phyloP scores from a whole-genome alignment of 2,329 filamentous ascomycete genomes.

The Cladophialophora carrionii region DNA sequence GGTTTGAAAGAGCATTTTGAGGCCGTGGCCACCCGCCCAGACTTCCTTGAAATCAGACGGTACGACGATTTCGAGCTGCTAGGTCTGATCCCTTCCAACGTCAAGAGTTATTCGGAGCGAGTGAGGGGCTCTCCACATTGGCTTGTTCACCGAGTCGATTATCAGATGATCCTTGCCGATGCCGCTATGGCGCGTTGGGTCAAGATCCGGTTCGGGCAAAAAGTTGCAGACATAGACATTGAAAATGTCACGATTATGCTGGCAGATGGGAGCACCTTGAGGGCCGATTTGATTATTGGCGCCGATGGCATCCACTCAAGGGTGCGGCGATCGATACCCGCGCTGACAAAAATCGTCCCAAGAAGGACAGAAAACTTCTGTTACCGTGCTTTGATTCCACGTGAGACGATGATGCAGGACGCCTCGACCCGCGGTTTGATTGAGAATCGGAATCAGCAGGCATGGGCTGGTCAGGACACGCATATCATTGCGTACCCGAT shows the following conservation, averaged over 20 bases:
- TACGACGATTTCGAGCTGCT: slow-evolving; percentile 44
- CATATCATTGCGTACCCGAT: slow-evolving; percentile 24
- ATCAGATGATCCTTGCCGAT: slow-evolving; percentile 41
- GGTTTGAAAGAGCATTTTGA: slow-evolving; percentile 29
- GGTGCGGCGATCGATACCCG: slow-evolving; percentile 9
- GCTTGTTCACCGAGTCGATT: slow-evolving; percentile 44
- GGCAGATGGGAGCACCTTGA: slow-evolving; percentile 15
- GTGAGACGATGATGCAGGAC: slow-evolving; percentile 23
- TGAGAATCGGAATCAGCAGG: slow-evolving; percentile 6
- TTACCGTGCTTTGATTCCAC: slow-evolving; percentile 27
- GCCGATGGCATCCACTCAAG: slow-evolving; percentile 26
- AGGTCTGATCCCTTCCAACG: slow-evolving; percentile 42
- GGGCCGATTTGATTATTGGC: slow-evolving; percentile 24
- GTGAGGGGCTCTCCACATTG: slow-evolving; percentile 39
- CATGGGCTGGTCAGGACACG: slow-evolving; percentile 20
- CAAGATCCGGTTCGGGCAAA: slow-evolving; percentile 19
- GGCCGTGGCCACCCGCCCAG: slow-evolving; percentile 40
- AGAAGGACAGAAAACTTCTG: slow-evolving; percentile 12
- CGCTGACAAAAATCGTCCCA: slow-evolving; percentile 2
- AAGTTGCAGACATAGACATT: slow-evolving; percentile 15
- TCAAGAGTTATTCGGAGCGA: slow-evolving; percentile 29
- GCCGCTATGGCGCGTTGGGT: slow-evolving; percentile 35
- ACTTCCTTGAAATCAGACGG: slow-evolving; percentile 44
- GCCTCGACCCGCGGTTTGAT: slow-evolving; percentile 16
- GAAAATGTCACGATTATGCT: slow-evolving; percentile 6